Evolutionary conservation across 2,329 filamentous ascomycete genomes (phyloP), one percentile per base, ranked within the genome.

Genomic region (Colletotrichum lentis): DNA sequence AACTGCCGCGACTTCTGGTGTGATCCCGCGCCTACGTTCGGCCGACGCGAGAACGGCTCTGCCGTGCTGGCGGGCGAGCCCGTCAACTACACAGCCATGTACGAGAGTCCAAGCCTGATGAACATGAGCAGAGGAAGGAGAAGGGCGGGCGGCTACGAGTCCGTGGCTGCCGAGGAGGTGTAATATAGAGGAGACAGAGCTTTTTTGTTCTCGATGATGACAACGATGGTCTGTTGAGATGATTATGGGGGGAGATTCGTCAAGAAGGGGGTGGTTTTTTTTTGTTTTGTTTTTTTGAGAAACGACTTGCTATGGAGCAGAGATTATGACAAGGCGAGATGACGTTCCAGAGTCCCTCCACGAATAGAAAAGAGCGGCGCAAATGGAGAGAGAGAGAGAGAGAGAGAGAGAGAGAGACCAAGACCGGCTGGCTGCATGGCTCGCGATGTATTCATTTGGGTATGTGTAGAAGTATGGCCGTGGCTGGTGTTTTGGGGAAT

Each of bases 1-100:
- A 99, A 99, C 76, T 99, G 96, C 80, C 91, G 88, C 72, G 96
- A 99, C 79, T 99, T 99, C 77, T 98, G 94, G 93, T 95, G 92
- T 74, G 96, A 98, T 76, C 89, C 92, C 1, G 90, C 92, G 2
- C 91, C 95, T 0, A 78, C 97, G 20, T 95, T 97, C 76, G 89
- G 91, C 12, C 88, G 85, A 73, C 86, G 91, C 66, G 88, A 92
- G 74, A 90, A 87, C 58, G 94, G 94, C 14, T 84, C 85, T 50
- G 94, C 91, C 0, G 81, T 94, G 77, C 80, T 99, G 8, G 92
- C 89, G 16, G 95, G 96, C 2, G 86, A 91, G 74, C 82, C 85
- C 46, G 88, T 99, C 54, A 93, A 97, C 80, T 99, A 97, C 78
- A 92, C 91, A 22, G 87, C 86, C 64, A 88, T 98, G 85, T 99